phyloP scores from a whole-genome alignment of 495 filamentous ascomycete genomes.

The Lophiotrema nucula region DNA sequence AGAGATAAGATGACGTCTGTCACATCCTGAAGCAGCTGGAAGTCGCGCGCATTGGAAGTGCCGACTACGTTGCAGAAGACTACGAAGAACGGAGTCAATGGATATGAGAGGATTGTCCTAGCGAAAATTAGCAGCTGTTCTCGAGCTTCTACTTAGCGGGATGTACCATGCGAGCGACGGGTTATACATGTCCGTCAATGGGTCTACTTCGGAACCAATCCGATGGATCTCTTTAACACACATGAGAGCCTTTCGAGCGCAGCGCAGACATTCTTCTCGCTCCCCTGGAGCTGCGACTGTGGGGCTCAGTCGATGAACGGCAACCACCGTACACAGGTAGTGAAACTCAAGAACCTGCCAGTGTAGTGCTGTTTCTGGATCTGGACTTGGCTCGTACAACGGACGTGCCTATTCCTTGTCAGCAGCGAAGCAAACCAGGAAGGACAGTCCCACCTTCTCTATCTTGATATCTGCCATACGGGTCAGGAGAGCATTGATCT shows the following conservation, averaged over 20 bases:
- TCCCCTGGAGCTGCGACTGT: slow-evolving; percentile 3
- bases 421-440: no score
- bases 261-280: slow-evolving; percentile 8
- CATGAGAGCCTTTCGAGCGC: slow-evolving; percentile 11
- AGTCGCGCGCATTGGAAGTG: slow-evolving; percentile 6
- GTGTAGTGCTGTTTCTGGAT: not conserved
- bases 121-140: not conserved
- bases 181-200: slow-evolving; percentile 8
- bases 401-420: no score
- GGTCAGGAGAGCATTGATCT: no score
- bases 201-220: not conserved
- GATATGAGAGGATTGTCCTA: slow-evolving; percentile 17
- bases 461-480: no score
- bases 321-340: slow-evolving; percentile 8
- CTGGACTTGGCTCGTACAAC: not conserved
- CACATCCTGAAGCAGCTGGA: not conserved
- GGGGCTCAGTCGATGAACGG: slow-evolving; percentile 12
- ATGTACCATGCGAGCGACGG: slow-evolving; percentile 9
- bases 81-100: slow-evolving; percentile 12
- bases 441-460: no score
- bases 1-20: not conserved
- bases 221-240: slow-evolving; percentile 1
- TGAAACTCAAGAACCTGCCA: slow-evolving; percentile 12
- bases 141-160: not conserved
- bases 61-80: slow-evolving; percentile 22